Evolutionary conservation across 2,329 filamentous ascomycete species (phyloP).

Genomic region (Seiridium cupressi): DNA sequence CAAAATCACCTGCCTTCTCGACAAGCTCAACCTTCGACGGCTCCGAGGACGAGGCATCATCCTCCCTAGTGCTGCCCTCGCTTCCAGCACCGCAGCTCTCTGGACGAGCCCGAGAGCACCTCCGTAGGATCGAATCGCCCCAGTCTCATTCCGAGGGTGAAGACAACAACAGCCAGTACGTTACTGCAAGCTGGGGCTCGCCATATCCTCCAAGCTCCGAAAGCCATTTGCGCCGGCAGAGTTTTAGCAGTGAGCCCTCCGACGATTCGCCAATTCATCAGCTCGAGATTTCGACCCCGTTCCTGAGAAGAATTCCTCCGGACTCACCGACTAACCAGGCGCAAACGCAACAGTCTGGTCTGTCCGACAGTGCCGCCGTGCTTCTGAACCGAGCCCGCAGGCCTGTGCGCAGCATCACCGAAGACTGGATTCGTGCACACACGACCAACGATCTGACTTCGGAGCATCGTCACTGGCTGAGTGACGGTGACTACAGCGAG

Average conservation of each 20-base stretch:
- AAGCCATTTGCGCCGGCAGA: slow-evolving; percentile 46
- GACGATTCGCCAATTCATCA: slow-evolving; percentile 61
- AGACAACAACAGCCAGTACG: slow-evolving; percentile 43
- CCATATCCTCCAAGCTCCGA: slow-evolving; percentile 72
- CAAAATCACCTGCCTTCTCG: slow-evolving; percentile 58
- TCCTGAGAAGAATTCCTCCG: slow-evolving; percentile 55
- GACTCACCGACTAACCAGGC: slow-evolving; percentile 36
- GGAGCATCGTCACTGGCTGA: slow-evolving; percentile 79
- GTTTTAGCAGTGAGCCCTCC: slow-evolving; percentile 57
- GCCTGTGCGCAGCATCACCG: slow-evolving; percentile 64
- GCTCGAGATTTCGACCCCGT: slow-evolving; percentile 61
- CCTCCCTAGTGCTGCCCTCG: slow-evolving; percentile 57
- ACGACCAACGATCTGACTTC: slow-evolving; percentile 68
- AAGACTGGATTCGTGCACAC: slow-evolving; percentile 85
- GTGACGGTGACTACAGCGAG: slow-evolving; percentile 74
- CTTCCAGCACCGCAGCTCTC: slow-evolving; percentile 59
- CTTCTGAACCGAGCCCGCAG: slow-evolving; percentile 62
- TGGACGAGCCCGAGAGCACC: slow-evolving; percentile 51
- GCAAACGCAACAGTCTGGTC: slow-evolving; percentile 26
- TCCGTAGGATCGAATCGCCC: slow-evolving; percentile 51
- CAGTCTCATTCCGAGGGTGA: slow-evolving; percentile 23
- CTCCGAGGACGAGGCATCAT: slow-evolving; percentile 48
- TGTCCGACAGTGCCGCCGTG: slow-evolving; percentile 53
- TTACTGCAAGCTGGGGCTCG: slow-evolving; percentile 86
- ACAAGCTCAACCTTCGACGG: slow-evolving; percentile 59